Base-by-base conservation (phyloP, 257 asterid genomes). In the Penstemon barbatus region DNA sequence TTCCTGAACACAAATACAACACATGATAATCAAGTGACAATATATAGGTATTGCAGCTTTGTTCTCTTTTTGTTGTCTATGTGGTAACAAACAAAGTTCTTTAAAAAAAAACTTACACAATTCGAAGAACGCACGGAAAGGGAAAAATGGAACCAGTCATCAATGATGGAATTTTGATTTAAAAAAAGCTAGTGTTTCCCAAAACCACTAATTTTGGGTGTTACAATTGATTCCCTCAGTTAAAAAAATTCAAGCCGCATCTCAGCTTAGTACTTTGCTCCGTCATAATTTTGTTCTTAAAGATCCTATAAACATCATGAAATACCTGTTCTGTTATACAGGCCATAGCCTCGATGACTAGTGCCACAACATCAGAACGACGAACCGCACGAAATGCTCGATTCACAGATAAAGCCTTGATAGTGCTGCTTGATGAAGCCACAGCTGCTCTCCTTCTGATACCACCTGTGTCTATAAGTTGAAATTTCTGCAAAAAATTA, bases 311-410 rank as follows among this genome's bases (percentile, higher is more conserved):
- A 62, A 65, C 41, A 43, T 65, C 53, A 57, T 61, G 45, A 61
- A 25, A 33, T 85, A 93, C 99, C 96, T 93, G 99, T 68, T 93
- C 99, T 38, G 97, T 93, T 55, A 93, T 90, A 87, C 97, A 93
- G 57, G 99, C 95, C 97, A 93, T 81, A 60, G 99, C 99, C 77
- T 93, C 99, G 69, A 93, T 86, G 33, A 93, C 95, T 54, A 93
- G 89, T 68, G 99, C 96, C 67, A 93, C 99, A 49, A 93, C 89
- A 83, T 93, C 97, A 71, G 99, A 88, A 51, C 96, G 91, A 48
- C 96, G 95, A 72, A 93, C 70, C 40, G 99, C 95, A 64, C 94
- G 95, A 67, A 93, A 88, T 69, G 99, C 96, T 69, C 95, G 93
- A 79, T 88, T 90, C 43, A 93, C 99, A 50, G 97, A 90, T 66